Evolutionary conservation across 2,329 filamentous ascomycete species (phyloP), one percentile per base, ranked within the genome.

Genomic region (Hypoxylon sp.): DNA sequence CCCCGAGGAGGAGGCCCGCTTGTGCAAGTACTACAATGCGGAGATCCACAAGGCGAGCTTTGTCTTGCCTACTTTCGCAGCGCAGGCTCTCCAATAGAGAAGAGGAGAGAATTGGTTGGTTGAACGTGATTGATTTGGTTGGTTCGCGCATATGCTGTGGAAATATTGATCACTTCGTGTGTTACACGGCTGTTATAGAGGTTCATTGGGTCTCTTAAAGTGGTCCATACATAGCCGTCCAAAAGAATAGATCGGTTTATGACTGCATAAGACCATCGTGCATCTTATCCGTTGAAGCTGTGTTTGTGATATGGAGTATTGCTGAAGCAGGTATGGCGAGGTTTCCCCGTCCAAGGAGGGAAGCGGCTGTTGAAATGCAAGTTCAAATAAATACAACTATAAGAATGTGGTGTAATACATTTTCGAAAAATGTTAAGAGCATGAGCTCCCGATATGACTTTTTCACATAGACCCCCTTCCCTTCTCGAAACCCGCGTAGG

Each of bases 21-120:
- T 95, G 76, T 97, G 93, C 92, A 89, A 89, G 80, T 99, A 99
- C 90, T 99, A 99, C 88, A 98, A 94, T 86, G 87, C 93, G 79
- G 93, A 97, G 79, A 95, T 99, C 79, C 96, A 99, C 88, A 91
- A 94, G 86, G 95, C 96, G 69, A 90, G 91, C 81, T 99, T 98
- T 81, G 83, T 98, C 70, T 87, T 99, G 79, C 96, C 96, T 69
- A 98, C 89, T 79, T 99, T 98, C 81, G 95, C 95, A 65, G 90
- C 93, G 81, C 91, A 95, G 87, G 88, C 87, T 62, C 83, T 91
- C 73, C 79, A 88, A 81, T 89, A 86, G 78, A 43, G 17, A 17
- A 21, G 36, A 23, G 21, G 11, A 9, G 17, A 25, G n/a, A n/a
- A 30, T 52, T 13, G 17, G 30, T 1, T 36, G n/a, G 56, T 25